phyloP scores from a whole-genome alignment of 1,284 basidiomycete genomes.

The Phellinidium pouzarii region DNA sequence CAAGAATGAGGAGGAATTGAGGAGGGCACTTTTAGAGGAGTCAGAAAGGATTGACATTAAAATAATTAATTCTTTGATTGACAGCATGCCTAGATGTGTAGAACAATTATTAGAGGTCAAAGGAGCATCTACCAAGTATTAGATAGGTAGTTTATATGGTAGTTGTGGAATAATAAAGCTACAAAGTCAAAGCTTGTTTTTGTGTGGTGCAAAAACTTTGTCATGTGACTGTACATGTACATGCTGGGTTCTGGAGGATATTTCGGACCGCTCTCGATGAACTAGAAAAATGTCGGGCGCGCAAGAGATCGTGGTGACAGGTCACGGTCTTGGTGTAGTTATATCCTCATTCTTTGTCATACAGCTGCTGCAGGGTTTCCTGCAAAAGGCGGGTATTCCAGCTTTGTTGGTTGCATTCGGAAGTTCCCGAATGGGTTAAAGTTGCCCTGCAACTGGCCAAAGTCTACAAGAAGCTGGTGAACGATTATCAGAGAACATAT shows the following conservation, averaged over 20 bases:
- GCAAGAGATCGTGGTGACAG: slow-evolving; percentile 40
- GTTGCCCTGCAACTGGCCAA: slow-evolving; percentile 32
- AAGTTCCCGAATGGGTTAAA: slow-evolving; percentile 42
- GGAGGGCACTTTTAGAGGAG: too few species aligned
- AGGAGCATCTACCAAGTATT: too few species aligned
- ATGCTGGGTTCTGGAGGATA: slow-evolving; percentile 47
- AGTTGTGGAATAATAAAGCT: too few species aligned
- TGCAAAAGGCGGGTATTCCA: slow-evolving; percentile 23
- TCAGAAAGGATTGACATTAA: too few species aligned
- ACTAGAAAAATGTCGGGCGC: slow-evolving; percentile 28
- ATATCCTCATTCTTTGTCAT: slow-evolving; percentile 41
- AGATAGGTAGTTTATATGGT: too few species aligned
- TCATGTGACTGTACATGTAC: too few species aligned
- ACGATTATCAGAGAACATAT: slow-evolving; percentile 29
- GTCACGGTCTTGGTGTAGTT: slow-evolving; percentile 46
- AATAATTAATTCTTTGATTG: too few species aligned
- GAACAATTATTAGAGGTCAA: too few species aligned
- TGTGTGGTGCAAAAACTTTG: too few species aligned
- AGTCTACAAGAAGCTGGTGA: slow-evolving; percentile 35
- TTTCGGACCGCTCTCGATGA: slow-evolving; percentile 32
- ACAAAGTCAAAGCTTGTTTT: too few species aligned
- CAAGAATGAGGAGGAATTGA: too few species aligned
- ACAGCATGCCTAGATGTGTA: too few species aligned
- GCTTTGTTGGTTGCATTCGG: slow-evolving; percentile 41
- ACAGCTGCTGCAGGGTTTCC: slow-evolving; percentile 33